Evolutionary conservation across 331 rosid species (phyloP), one percentile per base, ranked within the genome.

Genomic region (Cydonia oblonga): DNA sequence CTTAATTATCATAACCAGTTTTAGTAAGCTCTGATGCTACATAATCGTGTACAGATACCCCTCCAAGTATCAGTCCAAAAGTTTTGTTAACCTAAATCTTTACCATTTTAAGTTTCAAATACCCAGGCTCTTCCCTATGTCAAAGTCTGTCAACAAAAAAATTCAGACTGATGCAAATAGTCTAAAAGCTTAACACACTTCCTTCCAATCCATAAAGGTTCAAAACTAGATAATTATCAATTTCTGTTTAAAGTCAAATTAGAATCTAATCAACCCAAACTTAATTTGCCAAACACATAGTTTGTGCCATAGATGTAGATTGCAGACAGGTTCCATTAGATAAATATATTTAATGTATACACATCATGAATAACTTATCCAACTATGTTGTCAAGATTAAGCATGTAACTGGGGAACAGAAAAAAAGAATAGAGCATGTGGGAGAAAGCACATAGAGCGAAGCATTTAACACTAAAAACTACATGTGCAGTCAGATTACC

Each of bases 401-500:
- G 49, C 56, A 42, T 42, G 70, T 22, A 66, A 64, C 19, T 20
- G 25, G 69, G 51, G 51, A 20, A 58, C 16, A 3, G 19, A 24
- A 58, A 5, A 29, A 19, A 19, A 69, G 7, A 7, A 68, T 38
- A 4, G 11, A 10, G 53, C 61, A 68, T 28, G 26, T 3, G 42
- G 42, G 18, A 16, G n/a, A 10, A 5, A 32, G 57, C 7, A 67
- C 42, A 66, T 5, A 14, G 35, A 73, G 15, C 0, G 38, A 75
- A 64, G 46, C 54, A 65, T 57, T n/a, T 20, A 35, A 42, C 60
- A 57, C 68, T 52, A 25, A 68, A 69, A 79, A 77, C 68, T 72
- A 68, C 22, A 67, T 26, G 71, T 71, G 16, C 18, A 42, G 62
- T 38, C 53, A 26, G 68, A 78, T 84, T 72, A 90, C 99, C 99